These are phyloP conservation scores for Atalantia buxifolia DNA, from an alignment of 345 rosid genomes.

Conservation along the genomic window DNA sequence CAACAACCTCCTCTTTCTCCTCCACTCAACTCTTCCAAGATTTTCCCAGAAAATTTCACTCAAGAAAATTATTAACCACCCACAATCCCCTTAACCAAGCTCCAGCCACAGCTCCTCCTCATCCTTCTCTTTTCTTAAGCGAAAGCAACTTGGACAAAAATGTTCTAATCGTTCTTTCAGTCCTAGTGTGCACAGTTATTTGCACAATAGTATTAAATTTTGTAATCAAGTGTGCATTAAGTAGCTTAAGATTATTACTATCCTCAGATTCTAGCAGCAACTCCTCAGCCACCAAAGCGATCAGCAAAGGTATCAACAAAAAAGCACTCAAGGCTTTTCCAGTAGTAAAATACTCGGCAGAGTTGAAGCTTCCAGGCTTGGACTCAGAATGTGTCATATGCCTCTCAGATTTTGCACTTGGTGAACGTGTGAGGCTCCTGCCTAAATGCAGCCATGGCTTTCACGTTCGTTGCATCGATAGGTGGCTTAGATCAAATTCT, in stretches of 20 bases:
- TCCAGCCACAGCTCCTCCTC: constrained; percentile 34
- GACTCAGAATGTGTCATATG: constrained; percentile 14
- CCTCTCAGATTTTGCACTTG: background rate
- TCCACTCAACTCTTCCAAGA: constrained; percentile 13
- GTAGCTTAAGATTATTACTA: constrained; percentile 31
- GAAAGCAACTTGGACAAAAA: constrained; percentile 54
- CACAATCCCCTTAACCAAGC: constrained; percentile 14
- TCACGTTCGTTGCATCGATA: constrained; percentile 59
- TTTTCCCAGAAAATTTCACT: constrained; percentile 6
- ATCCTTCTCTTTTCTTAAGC: constrained; percentile 17
- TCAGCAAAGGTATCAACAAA: constrained; percentile 60
- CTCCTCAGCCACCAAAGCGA: constrained; percentile 35
- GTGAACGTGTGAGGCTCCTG: constrained; percentile 33
- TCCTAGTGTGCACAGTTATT: constrained; percentile 73
- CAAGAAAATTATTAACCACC: constrained; percentile 35
- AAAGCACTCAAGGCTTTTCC: constrained; percentile 54
- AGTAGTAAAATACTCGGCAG: background rate
- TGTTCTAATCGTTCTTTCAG: constrained; percentile 63
- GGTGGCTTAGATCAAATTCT: constrained; percentile 62
- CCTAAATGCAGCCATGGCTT: constrained; percentile 70
- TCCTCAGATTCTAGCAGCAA: constrained; percentile 4
- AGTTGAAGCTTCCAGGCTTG: background rate
- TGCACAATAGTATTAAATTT: constrained; percentile 71
- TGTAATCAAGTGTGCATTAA: constrained; percentile 55
- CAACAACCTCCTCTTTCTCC: background rate